phyloP scores from a whole-genome alignment of 257 asterid genomes.

The Fraxinus anomala region DNA sequence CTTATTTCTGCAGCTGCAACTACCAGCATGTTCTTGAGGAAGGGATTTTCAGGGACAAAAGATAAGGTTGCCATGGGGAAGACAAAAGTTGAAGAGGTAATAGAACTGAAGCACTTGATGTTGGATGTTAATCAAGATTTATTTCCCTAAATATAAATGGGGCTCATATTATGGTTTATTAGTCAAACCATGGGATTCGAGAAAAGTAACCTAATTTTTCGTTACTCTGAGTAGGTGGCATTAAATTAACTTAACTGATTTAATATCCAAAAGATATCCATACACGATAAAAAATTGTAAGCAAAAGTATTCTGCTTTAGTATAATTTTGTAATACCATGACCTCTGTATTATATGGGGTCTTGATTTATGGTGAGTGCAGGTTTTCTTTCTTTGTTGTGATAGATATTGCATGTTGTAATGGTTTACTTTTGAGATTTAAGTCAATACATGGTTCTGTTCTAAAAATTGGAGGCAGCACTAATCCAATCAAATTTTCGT shows the following conservation, averaged over 20 bases:
- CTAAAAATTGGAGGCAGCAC: no score
- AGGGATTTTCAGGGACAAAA: slow-evolving; percentile 83
- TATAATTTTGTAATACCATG: not conserved
- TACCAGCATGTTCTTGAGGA: slow-evolving; percentile 78
- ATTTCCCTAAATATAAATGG: not conserved
- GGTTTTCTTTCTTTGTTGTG: not conserved
- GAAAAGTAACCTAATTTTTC: not conserved
- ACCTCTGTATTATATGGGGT: not conserved
- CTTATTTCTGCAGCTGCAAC: slow-evolving; percentile 86
- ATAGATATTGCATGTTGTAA: not conserved
- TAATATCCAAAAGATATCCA: not conserved
- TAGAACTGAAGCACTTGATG: not conserved
- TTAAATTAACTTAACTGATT: slow-evolving; percentile 6
- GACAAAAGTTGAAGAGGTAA: slow-evolving; percentile 89
- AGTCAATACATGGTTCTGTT: no score
- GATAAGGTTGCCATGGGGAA: slow-evolving; percentile 86
- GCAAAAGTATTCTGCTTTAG: not conserved
- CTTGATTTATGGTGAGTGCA: not conserved
- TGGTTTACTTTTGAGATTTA: not conserved
- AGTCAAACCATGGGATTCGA: not conserved
- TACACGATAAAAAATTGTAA: not conserved
- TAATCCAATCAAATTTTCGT: no score
- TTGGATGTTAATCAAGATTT: not conserved
- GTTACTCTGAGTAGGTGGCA: not conserved
- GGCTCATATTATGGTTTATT: not conserved